Conservation (phyloP, 2,329 filamentous ascomycete genomes). For the Penicillium sp. region DNA sequence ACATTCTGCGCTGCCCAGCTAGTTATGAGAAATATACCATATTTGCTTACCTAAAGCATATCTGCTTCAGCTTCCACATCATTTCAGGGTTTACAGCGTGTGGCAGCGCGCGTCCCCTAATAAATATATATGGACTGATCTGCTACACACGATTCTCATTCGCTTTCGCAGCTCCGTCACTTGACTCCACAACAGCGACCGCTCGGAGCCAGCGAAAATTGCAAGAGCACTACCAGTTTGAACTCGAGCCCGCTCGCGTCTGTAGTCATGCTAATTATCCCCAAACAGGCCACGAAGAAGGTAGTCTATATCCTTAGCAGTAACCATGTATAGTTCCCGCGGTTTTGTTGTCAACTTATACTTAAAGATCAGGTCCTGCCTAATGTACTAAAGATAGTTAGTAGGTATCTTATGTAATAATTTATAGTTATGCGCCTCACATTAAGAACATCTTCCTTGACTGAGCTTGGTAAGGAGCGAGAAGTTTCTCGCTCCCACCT, state of each 20-base stretch:
- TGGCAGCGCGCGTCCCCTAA: too few relatives aligned
- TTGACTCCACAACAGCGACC: conserved; percentile 18
- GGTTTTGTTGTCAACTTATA: conserved; percentile 17
- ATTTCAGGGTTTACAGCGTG: too few relatives aligned
- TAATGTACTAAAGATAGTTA: conserved; percentile 19
- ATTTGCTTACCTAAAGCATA: too few relatives aligned
- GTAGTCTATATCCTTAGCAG: conserved; percentile 22
- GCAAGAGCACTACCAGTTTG: conserved; percentile 8
- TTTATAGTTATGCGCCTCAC: conserved; percentile 10
- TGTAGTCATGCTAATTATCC: conserved; percentile 12
- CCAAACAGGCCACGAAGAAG: conserved; percentile 15
- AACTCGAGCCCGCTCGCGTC: conserved; percentile 3
- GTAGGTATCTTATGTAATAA: not conserved
- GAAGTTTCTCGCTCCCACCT: conserved; percentile 20
- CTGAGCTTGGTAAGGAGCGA: not conserved
- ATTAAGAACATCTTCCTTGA: conserved; percentile 22
- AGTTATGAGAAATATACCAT: too few relatives aligned
- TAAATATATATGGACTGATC: too few relatives aligned
- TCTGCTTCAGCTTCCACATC: too few relatives aligned
- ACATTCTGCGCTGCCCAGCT: too few relatives aligned
- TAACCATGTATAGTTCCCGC: conserved; percentile 15
- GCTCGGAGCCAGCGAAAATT: conserved; percentile 8
- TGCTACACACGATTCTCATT: too few relatives aligned
- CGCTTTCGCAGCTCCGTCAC: too few relatives aligned
- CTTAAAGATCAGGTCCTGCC: conserved; percentile 11